Evolutionary conservation across 345 rosid genomes (phyloP).

Genomic region (Brassica incana): DNA sequence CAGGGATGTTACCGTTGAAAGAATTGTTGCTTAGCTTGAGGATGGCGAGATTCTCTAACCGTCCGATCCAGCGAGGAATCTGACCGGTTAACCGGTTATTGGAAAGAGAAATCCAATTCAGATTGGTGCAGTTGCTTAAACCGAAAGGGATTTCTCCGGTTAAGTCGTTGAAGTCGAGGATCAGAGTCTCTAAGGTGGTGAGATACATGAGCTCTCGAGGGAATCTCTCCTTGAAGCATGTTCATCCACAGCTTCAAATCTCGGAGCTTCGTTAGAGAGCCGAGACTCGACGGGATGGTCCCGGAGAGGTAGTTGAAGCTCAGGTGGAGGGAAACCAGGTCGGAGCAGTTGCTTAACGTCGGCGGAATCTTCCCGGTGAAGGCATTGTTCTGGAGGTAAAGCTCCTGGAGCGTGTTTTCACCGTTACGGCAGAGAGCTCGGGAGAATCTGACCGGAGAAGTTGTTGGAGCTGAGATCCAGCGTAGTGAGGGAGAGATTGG

Average conservation of each 20-base stretch:
- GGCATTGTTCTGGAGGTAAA: constrained; percentile 71
- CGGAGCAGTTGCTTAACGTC: constrained; percentile 74
- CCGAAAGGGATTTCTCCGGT: constrained; percentile 69
- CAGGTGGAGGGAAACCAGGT: constrained; percentile 77
- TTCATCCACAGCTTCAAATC: constrained; percentile 89
- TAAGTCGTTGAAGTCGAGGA: constrained; percentile 87
- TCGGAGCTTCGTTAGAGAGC: constrained; percentile 59
- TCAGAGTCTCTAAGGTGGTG: constrained; percentile 63
- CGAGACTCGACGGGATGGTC: constrained; percentile 77
- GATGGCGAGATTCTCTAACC: constrained; percentile 70
- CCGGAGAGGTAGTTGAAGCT: constrained; percentile 84
- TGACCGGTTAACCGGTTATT: constrained; percentile 74
- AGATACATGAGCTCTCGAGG: constrained; percentile 66
- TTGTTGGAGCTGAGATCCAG: constrained; percentile 89
- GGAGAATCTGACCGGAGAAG: constrained; percentile 63
- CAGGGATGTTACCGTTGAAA: constrained; percentile 72
- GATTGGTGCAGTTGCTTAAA: constrained; percentile 69
- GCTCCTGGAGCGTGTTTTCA: constrained; percentile 49
- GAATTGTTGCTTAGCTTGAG: constrained; percentile 93
- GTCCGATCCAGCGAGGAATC: constrained; percentile 78
- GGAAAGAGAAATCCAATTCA: constrained; percentile 91
- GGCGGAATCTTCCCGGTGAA: constrained; percentile 57
- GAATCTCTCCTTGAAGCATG: constrained; percentile 79
- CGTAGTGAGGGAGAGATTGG: constrained; percentile 52
- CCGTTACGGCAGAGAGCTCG: constrained; percentile 56